Percentiles rank a stretch among this genome's conserved stretches.
phyloP scores from a whole-genome alignment of 192 early-diverging fungal species.

The Chytriomyces confervae region DNA sequence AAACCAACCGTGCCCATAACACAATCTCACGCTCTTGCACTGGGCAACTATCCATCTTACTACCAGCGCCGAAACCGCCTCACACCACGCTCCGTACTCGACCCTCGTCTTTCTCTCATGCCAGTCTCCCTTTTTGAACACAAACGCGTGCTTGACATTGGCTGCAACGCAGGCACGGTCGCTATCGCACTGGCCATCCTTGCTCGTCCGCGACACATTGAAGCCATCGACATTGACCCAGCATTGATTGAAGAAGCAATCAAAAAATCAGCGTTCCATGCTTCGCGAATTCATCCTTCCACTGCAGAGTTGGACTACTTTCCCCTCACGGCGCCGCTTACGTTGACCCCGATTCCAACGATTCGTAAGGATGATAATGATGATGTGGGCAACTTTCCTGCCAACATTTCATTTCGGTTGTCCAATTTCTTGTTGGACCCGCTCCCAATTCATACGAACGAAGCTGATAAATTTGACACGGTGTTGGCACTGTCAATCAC shows the following conservation, averaged over 20 bases:
- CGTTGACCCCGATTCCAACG: constrained; percentile 49
- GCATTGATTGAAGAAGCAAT: constrained; percentile 66
- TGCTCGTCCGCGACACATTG: constrained; percentile 57
- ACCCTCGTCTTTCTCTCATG: constrained; percentile 66
- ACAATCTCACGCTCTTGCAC: constrained; percentile 15
- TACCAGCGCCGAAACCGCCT: constrained; percentile 53
- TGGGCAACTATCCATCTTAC: constrained; percentile 68
- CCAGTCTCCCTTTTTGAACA: constrained; percentile 53
- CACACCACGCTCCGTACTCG: constrained; percentile 27
- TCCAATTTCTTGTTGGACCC: constrained; percentile 65
- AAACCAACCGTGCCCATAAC: too few relatives aligned
- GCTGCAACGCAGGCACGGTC: constrained; percentile 76
- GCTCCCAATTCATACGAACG: constrained; percentile 24
- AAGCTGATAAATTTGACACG: constrained; percentile 61
- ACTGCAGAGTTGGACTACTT: constrained; percentile 53
- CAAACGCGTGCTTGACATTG: constrained; percentile 75
- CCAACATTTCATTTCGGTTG: constrained; percentile 64
- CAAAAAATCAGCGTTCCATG: constrained; percentile 34
- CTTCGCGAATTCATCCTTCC: neutral
- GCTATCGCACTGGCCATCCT: constrained; percentile 58
- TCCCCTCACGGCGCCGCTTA: constrained; percentile 51
- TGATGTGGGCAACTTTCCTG: constrained; percentile 53
- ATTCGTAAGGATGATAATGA: constrained; percentile 3
- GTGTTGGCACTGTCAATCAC: constrained; percentile 73
- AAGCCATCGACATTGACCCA: constrained; percentile 79